Base-by-base conservation (phyloP, 169 alveolate genomes). In the Plasmodium inui region DNA sequence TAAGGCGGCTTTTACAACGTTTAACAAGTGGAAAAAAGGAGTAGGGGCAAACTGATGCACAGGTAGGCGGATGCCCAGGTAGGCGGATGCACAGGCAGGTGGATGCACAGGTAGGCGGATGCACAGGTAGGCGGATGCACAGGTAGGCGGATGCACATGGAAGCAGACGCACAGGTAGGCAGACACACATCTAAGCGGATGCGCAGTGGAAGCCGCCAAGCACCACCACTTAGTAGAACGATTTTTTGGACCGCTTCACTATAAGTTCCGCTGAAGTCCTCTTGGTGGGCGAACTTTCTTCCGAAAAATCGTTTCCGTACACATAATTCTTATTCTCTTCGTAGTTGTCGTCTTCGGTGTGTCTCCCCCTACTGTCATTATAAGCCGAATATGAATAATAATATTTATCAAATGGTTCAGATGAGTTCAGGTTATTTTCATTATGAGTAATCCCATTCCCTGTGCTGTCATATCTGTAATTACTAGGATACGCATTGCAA, bases 351-450 rank as follows among this genome's bases (percentile, higher is more conserved):
- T 28, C 82, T 89, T 70, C 79, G 32, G 26, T 14, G 39, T 76
- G 67, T 74, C 41, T 50, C 17, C 80, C 41, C 19, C 80, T 74
- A 78, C 39, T 19, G 26, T 80, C 37, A 74, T 85, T 85, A 74
- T 61, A 37, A 7, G 84, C 74, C 55, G 94, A 80, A 89, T 89
- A 89, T 19, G 94, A 80, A 89, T 89, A 89, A 80, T 89, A 89
- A 67, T 89, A 89, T 39, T 80, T 79, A 26, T 81, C 94, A 34
- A 50, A n/a, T 37, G 70, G 44, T 22, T 39, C 72, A 34, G 83
- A 32, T 44, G 84, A 30, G 26, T 57, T 73, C 9, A 26, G 1
- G 53, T 79, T 57, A 57, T 79, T 70, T 41, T 89, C 83, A 4
- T 78, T 89, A 46, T 61, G 14, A 44, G 72, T n/a, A 30, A 10